Evolutionary conservation across 306 rosid genomes (phyloP).

Genomic region (Cicer judaicum): DNA sequence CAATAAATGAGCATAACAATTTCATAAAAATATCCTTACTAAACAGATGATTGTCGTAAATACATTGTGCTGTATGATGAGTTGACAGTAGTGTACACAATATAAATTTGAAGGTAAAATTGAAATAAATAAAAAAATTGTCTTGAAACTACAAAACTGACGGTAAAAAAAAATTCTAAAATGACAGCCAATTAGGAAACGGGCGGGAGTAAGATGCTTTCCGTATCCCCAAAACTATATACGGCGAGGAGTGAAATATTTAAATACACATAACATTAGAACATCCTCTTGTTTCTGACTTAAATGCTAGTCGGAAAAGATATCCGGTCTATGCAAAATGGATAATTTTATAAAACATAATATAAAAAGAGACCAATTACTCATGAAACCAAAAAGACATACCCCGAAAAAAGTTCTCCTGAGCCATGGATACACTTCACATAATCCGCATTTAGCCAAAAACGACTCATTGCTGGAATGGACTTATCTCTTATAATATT

Average conservation of each 20-base stretch:
- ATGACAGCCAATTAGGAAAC: not conserved
- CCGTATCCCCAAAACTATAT: slow-evolving; percentile 3
- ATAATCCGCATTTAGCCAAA: slow-evolving; percentile 95
- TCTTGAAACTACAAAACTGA: not conserved
- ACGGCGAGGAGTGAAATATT: not conserved
- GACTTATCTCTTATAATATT: slow-evolving; percentile 81
- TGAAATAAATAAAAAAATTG: not conserved
- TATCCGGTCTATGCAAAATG: not conserved
- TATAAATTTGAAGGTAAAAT: not conserved
- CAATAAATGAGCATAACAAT: not conserved
- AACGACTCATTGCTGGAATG: slow-evolving; percentile 77
- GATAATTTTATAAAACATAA: not conserved
- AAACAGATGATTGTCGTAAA: not conserved
- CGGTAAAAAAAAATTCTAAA: not conserved
- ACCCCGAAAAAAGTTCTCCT: slow-evolving; percentile 96
- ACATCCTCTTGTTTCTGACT: not conserved
- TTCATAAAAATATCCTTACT: not conserved
- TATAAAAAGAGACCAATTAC: slow-evolving; percentile 17
- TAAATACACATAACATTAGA: not conserved
- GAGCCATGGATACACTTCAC: slow-evolving; percentile 94
- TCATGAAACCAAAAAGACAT: slow-evolving; percentile 42
- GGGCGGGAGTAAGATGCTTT: slow-evolving; percentile 1
- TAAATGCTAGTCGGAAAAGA: not conserved
- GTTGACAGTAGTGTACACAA: not conserved
- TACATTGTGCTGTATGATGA: not conserved